phyloP scores from a whole-genome alignment of 1,139 yeast species.

The Suhomyces guaymorum region DNA sequence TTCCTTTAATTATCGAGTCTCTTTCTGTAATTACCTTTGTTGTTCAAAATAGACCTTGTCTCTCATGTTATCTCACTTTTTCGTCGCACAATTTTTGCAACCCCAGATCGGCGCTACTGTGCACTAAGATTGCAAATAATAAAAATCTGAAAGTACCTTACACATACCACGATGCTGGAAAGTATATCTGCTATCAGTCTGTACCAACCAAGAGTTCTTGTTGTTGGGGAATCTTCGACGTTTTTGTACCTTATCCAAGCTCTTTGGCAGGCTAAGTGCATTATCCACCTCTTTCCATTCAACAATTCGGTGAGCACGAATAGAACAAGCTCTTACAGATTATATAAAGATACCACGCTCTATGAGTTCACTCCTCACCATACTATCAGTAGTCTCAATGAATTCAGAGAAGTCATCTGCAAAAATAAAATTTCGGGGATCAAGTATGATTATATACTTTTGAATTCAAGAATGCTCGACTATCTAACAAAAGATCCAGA shows the following conservation, averaged over 20 bases:
- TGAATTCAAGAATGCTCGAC: conserved; percentile 9
- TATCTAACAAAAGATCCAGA: conserved; percentile 4
- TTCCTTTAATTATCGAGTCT: no score
- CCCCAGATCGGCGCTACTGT: no score
- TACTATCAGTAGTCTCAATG: conserved; percentile 6
- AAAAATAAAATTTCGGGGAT: background rate
- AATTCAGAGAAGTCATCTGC: conserved; percentile 6
- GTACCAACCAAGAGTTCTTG: conserved; percentile 8
- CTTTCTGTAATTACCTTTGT: no score
- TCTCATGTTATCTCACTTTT: no score
- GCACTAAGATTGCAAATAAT: no score
- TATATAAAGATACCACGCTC: background rate
- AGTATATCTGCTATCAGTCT: no score
- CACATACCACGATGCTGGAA: no score
- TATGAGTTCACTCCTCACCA: background rate
- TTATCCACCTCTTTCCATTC: conserved; percentile 14
- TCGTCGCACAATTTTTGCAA: no score
- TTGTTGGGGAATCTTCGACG: conserved; percentile 14
- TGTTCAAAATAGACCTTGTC: no score
- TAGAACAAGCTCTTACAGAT: background rate
- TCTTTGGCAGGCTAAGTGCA: conserved; percentile 7
- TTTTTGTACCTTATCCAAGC: conserved; percentile 8
- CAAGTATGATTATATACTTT: conserved; percentile 9
- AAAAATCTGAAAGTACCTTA: no score
- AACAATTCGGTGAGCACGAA: no score